Conservation (phyloP, 192 early-diverging fungal genomes). For the Backusella liffmaniae region DNA sequence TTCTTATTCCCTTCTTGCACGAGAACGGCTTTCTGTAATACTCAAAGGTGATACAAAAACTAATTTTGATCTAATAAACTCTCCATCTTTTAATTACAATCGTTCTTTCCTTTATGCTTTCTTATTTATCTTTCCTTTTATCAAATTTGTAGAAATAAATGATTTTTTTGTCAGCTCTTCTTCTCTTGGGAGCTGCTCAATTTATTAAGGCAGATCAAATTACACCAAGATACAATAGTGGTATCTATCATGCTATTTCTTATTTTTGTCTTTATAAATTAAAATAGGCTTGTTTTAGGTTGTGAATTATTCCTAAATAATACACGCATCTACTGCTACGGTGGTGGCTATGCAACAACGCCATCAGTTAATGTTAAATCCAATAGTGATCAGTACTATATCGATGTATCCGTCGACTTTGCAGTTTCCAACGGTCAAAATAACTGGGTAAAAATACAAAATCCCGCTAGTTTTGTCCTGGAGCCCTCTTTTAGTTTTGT, state of each 20-base stretch:
- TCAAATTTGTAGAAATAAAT: background rate
- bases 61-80: background rate
- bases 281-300: background rate
- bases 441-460: background rate
- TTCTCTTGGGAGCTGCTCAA: background rate
- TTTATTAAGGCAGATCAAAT: background rate
- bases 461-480: background rate
- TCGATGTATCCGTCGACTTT: background rate
- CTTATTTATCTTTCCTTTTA: background rate
- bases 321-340: slow-evolving; percentile 1
- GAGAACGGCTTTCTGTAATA: background rate
- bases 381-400: background rate
- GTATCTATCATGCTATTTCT: background rate
- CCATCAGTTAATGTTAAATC: background rate
- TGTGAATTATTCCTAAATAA: background rate
- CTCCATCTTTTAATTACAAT: background rate
- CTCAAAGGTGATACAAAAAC: background rate
- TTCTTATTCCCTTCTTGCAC: background rate
- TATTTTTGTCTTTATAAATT: background rate
- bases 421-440: background rate
- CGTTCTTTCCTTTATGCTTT: background rate
- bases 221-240: background rate
- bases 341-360: background rate
- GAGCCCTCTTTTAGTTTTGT: background rate
- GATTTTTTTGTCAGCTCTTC: background rate